Evolutionary conservation across 139 green algal species (phyloP).

Genomic region (Pleodorina starrii): DNA sequence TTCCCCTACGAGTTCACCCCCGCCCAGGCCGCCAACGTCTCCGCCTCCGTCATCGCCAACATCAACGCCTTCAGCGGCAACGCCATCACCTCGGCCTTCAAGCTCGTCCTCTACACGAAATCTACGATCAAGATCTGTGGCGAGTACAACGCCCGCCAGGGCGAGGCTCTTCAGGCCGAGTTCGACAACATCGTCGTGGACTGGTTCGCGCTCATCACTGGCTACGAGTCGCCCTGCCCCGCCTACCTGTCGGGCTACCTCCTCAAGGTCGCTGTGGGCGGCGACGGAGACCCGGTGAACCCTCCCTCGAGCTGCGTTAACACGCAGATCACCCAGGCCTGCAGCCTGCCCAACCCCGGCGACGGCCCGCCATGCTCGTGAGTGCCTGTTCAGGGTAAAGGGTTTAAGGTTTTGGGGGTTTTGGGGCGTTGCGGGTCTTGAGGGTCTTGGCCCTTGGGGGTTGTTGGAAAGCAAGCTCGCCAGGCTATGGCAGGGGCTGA

Average conservation of each 20-base stretch:
- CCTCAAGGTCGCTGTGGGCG: not conserved
- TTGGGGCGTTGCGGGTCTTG: no score
- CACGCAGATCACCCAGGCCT: not conserved
- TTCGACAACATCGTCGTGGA: not conserved
- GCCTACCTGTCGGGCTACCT: constrained; percentile 9
- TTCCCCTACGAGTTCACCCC: not conserved
- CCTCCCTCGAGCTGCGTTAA: not conserved
- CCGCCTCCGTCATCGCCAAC: not conserved
- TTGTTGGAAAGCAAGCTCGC: no score
- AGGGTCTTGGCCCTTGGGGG: no score
- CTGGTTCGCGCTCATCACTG: not conserved
- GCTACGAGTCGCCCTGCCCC: not conserved
- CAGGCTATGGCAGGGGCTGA: no score
- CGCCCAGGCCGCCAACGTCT: not conserved
- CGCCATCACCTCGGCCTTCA: not conserved
- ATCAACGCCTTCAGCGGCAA: not conserved
- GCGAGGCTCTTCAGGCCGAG: not conserved
- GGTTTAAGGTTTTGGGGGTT: no score
- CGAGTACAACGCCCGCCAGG: not conserved
- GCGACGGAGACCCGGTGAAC: not conserved
- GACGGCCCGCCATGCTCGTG: not conserved
- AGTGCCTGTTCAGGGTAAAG: not conserved
- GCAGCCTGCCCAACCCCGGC: not conserved
- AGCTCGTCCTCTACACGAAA: not conserved
- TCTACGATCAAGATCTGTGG: constrained; percentile 10